A percentile compares a stretch with the other conserved stretches of the same genome.
These are phyloP conservation scores for Boletus eberwhitei DNA, from an alignment of 768 basidiomycete species.

Conservation along the genomic window DNA sequence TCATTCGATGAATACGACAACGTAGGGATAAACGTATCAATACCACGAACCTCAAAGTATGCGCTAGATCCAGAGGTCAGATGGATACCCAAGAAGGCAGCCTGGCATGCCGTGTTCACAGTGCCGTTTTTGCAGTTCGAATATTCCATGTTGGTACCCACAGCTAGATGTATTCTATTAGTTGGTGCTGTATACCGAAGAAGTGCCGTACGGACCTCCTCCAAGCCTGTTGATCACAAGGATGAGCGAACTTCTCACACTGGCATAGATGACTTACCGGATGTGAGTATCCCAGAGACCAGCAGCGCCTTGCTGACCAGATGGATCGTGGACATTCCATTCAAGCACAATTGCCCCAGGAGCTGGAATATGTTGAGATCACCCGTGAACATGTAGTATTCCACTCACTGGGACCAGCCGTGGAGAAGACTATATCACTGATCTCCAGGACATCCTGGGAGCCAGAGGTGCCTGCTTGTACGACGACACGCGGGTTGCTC, in stretches of 20 bases:
- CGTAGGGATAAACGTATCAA: background rate
- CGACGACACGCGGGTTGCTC: constrained; percentile 36
- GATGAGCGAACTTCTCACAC: background rate
- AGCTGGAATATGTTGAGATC: constrained; percentile 18
- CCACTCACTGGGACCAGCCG: constrained; percentile 43
- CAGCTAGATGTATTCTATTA: constrained; percentile 31
- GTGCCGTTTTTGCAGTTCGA: constrained; percentile 42
- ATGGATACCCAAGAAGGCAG: constrained; percentile 66
- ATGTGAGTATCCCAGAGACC: constrained; percentile 52
- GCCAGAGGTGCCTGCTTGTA: constrained; percentile 43
- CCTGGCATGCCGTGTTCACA: constrained; percentile 46
- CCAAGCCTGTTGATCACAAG: constrained; percentile 18
- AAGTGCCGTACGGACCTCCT: constrained; percentile 17
- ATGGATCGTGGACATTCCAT: constrained; percentile 60
- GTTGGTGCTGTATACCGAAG: background rate
- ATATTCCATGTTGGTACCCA: constrained; percentile 50
- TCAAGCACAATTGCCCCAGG: constrained; percentile 48
- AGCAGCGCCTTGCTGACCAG: constrained; percentile 48
- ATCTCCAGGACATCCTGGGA: constrained; percentile 57
- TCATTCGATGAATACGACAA: background rate
- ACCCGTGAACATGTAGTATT: background rate
- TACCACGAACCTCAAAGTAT: constrained; percentile 54
- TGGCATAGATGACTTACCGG: constrained; percentile 13
- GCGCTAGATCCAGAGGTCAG: constrained; percentile 50
- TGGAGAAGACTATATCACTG: constrained; percentile 59